Conservation (phyloP, 306 rosid genomes). For the Inga leiocalycina region DNA sequence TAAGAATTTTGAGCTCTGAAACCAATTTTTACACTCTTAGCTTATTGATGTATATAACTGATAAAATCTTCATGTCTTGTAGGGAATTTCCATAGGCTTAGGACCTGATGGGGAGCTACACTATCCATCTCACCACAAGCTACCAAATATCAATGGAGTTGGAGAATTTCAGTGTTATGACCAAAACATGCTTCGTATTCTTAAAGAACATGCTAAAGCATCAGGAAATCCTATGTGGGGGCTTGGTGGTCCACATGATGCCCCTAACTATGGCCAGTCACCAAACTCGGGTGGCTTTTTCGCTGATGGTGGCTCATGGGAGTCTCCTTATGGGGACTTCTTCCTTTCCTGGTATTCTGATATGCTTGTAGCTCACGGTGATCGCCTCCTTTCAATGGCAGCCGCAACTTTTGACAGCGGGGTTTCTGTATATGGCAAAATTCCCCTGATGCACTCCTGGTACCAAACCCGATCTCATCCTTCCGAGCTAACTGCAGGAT, state of each 20-base stretch:
- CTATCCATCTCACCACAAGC: constrained; percentile 75
- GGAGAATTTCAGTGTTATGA: constrained; percentile 98
- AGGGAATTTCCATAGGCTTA: constrained; percentile 89
- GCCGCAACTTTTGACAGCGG: constrained; percentile 55
- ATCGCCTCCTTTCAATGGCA: constrained; percentile 67
- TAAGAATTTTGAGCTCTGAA: constrained; percentile 32
- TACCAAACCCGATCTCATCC: constrained; percentile 76
- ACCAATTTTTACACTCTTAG: not conserved
- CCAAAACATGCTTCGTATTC: constrained; percentile 69
- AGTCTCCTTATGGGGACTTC: constrained; percentile 76
- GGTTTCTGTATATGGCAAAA: constrained; percentile 53
- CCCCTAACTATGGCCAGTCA: constrained; percentile 56
- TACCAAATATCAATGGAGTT: constrained; percentile 45
- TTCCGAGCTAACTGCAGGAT: constrained; percentile 81
- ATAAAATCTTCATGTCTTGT: constrained; percentile 31
- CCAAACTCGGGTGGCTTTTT: constrained; percentile 61
- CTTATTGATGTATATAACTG: constrained; percentile 27
- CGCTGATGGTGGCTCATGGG: constrained; percentile 84
- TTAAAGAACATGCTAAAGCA: constrained; percentile 76
- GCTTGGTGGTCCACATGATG: constrained; percentile 95
- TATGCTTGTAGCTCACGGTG: constrained; percentile 75
- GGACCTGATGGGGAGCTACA: constrained; percentile 92
- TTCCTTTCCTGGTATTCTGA: constrained; percentile 95
- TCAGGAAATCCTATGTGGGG: constrained; percentile 88
- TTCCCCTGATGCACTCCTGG: constrained; percentile 86